These are phyloP conservation scores for Gracilaria caudata DNA, from an alignment of 23 red algal species.

Conservation along the genomic window DNA sequence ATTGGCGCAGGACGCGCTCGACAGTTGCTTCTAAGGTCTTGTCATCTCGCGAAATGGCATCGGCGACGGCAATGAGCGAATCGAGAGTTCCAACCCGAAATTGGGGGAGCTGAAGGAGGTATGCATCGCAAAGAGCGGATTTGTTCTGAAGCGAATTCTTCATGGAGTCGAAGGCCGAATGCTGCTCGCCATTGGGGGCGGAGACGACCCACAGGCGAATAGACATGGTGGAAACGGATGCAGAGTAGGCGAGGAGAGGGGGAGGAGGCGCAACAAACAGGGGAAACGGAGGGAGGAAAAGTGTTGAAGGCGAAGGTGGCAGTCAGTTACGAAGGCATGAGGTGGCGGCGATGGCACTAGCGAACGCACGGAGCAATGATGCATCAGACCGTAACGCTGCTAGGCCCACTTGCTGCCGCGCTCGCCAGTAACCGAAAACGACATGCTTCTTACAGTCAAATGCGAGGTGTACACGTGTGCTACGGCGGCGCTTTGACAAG, in stretches of 20 bases:
- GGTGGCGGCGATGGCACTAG: not conserved
- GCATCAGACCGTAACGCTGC: slow-evolving; percentile 1
- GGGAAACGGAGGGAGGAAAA: not conserved
- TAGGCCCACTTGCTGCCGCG: not conserved
- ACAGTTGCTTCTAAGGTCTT: slow-evolving; percentile 72
- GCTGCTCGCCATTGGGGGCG: slow-evolving; percentile 50
- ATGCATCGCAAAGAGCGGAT: slow-evolving; percentile 37
- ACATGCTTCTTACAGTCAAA: not conserved
- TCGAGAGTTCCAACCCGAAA: slow-evolving; percentile 97
- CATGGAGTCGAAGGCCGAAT: slow-evolving; percentile 50
- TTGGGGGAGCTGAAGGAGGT: slow-evolving; percentile 71
- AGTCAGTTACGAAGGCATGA: slow-evolving; percentile 14
- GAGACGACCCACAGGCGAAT: slow-evolving; percentile 61
- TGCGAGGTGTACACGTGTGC: not conserved
- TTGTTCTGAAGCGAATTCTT: slow-evolving; percentile 44
- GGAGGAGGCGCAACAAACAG: not conserved
- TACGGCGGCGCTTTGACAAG: not conserved
- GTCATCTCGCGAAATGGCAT: slow-evolving; percentile 76
- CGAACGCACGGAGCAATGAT: slow-evolving; percentile 3
- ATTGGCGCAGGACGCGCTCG: slow-evolving; percentile 83
- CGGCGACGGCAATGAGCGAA: slow-evolving; percentile 85
- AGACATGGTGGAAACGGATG: slow-evolving; percentile 15
- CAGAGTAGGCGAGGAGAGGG: not conserved
- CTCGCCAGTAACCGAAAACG: not conserved
- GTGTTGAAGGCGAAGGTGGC: not conserved